Evolutionary conservation across 805 yeast genomes (phyloP).

Genomic region (Cyberlindnera mississippiensis): DNA sequence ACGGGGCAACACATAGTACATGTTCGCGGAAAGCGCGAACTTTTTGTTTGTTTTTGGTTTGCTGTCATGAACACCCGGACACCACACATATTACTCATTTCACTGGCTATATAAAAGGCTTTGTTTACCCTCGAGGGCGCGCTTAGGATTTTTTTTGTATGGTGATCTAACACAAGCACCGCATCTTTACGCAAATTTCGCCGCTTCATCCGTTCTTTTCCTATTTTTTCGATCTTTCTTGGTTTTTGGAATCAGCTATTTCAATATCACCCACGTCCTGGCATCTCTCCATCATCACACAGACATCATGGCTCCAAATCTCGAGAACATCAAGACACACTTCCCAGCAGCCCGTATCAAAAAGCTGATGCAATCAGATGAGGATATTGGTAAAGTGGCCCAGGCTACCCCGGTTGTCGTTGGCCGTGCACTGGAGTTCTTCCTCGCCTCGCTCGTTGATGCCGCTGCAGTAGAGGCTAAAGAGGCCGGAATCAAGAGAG

Average conservation of each 20-base stretch:
- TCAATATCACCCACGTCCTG: too few species aligned
- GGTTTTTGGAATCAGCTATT: background rate
- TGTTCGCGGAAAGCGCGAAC: too few species aligned
- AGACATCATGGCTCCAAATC: slow-evolving; percentile 22
- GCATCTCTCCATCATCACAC: too few species aligned
- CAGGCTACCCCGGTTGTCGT: slow-evolving; percentile 99
- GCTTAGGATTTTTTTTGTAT: too few species aligned
- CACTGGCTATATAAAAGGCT: slow-evolving; percentile 13
- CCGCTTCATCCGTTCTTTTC: too few species aligned
- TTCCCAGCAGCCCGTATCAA: slow-evolving; percentile 93
- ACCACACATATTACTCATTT: background rate
- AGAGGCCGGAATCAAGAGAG: slow-evolving; percentile 69
- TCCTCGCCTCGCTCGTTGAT: slow-evolving; percentile 84
- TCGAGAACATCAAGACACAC: slow-evolving; percentile 62
- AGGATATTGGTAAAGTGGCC: slow-evolving; percentile 97
- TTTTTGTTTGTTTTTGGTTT: too few species aligned
- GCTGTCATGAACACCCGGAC: slow-evolving; percentile 1
- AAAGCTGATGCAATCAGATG: slow-evolving; percentile 96
- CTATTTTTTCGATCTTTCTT: too few species aligned
- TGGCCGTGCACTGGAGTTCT: slow-evolving; percentile 90
- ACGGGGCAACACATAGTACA: too few species aligned
- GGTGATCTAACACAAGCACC: too few species aligned
- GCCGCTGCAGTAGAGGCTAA: slow-evolving; percentile 78
- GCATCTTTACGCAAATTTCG: too few species aligned
- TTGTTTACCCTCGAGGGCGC: slow-evolving; percentile 10